Evolutionary conservation across 805 yeast genomes (phyloP), one percentile per base, ranked within the genome.

Genomic region (Myxozyma geophila): DNA sequence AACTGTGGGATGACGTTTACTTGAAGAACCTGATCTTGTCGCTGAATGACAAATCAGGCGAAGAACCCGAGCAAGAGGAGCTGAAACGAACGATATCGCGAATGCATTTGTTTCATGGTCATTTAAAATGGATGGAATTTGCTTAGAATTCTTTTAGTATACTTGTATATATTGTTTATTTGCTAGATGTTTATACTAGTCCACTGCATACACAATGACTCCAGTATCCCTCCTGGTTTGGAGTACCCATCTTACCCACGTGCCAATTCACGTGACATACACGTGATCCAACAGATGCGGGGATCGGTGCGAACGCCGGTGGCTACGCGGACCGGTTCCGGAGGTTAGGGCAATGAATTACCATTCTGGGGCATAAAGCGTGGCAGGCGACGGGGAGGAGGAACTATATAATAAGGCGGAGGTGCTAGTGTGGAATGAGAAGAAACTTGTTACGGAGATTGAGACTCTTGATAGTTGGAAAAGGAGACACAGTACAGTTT

Each of bases 81-180:
- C 28, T 54, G 54, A n/a, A 35, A 43, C 8, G 43, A 23, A 23
- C 9, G 49, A 37, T 59, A 6, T 10, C n/a, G 15, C 39, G 54
- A 12, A 59, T 53, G 58, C 39, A 53, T 47, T 5, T 53, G 41
- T 53, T 52, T 33, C 17, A 52, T 23, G 62, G 58, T 7, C 54
- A 59, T 37, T 17, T 19, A 7, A 58, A 37, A 10, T 59, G 62
- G 62, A 47, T 59, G 58, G 23, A 19, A 47, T 52, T 58, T 52
- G 58, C 61, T 51, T 58, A 50, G 47, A n/a, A 17, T 12, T 43
- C 3, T 39, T 4, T 15, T 15, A 12, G 41, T 15, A 39, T 28
- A 28, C 5, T 39, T 39, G 41, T 39, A 39, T 39, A 39, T 39
- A 39, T 39, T 39, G n/a, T 39, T 39, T 15, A 15, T 15, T 39